These are phyloP conservation scores for Plasmodium reichenowi DNA, from an alignment of 169 alveolate genomes.

Conservation along the genomic window DNA sequence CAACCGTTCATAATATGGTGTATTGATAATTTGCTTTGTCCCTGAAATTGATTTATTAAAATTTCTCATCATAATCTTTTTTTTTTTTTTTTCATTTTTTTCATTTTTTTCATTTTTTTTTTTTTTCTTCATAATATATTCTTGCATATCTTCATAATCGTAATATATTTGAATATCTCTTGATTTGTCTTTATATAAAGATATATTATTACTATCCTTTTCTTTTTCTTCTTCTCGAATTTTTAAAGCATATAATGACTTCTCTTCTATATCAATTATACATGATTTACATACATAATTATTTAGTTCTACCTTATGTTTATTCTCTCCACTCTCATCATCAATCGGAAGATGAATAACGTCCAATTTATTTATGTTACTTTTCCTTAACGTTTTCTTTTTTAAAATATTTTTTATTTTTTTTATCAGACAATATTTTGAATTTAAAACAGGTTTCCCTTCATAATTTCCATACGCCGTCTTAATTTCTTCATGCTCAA, in stretches of 20 bases:
- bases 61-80: background rate
- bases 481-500: background rate
- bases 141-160: slow-evolving; percentile 26
- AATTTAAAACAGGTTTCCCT: slow-evolving; percentile 1
- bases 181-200: background rate
- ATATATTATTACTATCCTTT: background rate
- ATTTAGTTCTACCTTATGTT: background rate
- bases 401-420: slow-evolving; percentile 44
- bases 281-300: slow-evolving; percentile 29
- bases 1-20: background rate
- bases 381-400: background rate
- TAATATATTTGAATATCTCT: slow-evolving; percentile 37
- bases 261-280: slow-evolving; percentile 3
- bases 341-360: slow-evolving; percentile 22
- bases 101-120: background rate
- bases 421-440: slow-evolving; percentile 49
- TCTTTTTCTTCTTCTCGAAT: slow-evolving; percentile 3
- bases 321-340: background rate
- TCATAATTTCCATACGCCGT: background rate
- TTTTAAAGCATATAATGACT: slow-evolving; percentile 31
- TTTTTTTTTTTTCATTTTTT: background rate
- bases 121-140: background rate
- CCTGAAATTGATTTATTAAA: background rate
- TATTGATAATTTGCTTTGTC: background rate
- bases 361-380: background rate